Conservation (phyloP, 441 rosid genomes). For the Rhodomyrtus psidioides region DNA sequence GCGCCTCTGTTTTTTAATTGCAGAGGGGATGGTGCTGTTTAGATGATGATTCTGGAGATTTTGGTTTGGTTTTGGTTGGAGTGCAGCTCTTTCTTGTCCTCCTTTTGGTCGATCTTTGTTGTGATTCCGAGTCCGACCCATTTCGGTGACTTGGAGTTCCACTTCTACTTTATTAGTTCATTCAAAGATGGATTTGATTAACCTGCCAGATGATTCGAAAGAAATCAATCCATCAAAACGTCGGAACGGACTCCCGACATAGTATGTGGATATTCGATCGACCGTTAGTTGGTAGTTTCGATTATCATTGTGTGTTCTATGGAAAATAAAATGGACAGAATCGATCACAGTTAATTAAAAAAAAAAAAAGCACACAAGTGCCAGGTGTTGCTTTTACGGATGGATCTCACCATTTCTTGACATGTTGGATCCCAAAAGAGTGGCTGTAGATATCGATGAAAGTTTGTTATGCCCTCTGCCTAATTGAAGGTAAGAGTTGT, state of each 20-base stretch:
- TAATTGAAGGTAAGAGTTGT: not conserved
- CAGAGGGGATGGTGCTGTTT: not conserved
- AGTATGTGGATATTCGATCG: not conserved
- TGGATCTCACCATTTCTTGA: not conserved
- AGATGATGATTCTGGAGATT: not conserved
- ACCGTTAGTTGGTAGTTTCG: accelerated
- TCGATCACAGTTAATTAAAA: too few relatives aligned
- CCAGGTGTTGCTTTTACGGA: too few relatives aligned
- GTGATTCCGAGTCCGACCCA: not conserved
- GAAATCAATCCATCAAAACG: not conserved
- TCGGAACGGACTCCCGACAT: not conserved
- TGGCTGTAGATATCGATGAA: not conserved
- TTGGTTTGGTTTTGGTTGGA: not conserved
- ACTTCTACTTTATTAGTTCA: not conserved
- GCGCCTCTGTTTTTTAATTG: not conserved
- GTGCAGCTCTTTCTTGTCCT: not conserved
- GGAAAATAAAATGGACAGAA: not conserved
- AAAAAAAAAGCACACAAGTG: too few relatives aligned
- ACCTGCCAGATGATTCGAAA: not conserved
- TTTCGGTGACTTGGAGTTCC: not conserved
- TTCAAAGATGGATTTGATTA: not conserved
- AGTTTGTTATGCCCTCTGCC: not conserved
- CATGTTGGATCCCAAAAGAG: not conserved
- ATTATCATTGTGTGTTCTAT: accelerated
- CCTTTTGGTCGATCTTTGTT: not conserved